Evolutionary conservation across 192 early-diverging fungal genomes (phyloP).

Genomic region (Podila clonocystis): DNA sequence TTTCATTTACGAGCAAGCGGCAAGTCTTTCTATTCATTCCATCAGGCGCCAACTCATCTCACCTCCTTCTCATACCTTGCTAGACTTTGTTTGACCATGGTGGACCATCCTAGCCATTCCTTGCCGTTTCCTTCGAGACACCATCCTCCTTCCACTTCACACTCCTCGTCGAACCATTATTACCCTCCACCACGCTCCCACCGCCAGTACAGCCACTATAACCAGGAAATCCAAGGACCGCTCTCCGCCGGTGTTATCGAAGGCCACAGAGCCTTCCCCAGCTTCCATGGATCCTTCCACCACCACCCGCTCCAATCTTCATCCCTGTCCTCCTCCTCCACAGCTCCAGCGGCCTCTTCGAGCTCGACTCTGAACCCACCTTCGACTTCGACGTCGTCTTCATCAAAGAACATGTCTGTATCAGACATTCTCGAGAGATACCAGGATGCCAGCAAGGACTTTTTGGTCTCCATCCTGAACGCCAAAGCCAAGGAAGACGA

Average conservation of each 20-base stretch:
- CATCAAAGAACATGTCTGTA: slow-evolving; percentile 17
- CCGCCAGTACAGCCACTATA: slow-evolving; percentile 12
- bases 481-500: slow-evolving; percentile 51
- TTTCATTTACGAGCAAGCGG: background rate
- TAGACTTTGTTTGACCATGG: slow-evolving; percentile 9
- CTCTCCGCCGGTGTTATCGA: slow-evolving; percentile 43
- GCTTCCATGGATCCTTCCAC: slow-evolving; percentile 24
- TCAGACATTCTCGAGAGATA: slow-evolving; percentile 45
- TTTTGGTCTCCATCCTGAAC: slow-evolving; percentile 40
- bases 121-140: slow-evolving; percentile 8
- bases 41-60: background rate
- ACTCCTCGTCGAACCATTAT: slow-evolving; percentile 14
- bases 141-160: slow-evolving; percentile 15
- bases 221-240: slow-evolving; percentile 45
- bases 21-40: background rate
- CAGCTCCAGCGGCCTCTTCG: background rate
- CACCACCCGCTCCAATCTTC: slow-evolving; percentile 18
- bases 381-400: background rate
- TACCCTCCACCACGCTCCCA: background rate
- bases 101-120: slow-evolving; percentile 19
- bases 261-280: slow-evolving; percentile 43
- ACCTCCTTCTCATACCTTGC: background rate
- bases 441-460: slow-evolving; percentile 48
- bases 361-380: slow-evolving; percentile 1
- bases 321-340: slow-evolving; percentile 4